A percentile compares a stretch with the other conserved stretches of the same genome.
Evolutionary conservation across 192 early-diverging fungal genomes (phyloP).

Genomic region (Backusella sp.): DNA sequence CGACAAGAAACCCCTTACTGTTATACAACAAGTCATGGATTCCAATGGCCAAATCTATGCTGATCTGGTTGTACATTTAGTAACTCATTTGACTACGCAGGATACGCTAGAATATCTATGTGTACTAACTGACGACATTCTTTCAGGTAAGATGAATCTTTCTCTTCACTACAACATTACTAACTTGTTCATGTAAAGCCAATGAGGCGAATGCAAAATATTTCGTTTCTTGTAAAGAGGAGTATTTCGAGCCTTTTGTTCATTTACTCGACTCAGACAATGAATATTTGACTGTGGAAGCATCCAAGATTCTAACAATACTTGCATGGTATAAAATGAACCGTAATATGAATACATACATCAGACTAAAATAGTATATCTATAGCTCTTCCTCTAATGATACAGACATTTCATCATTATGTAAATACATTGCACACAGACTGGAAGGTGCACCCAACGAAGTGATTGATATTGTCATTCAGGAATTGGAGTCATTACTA

Average conservation of each 20-base stretch:
- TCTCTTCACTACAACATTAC: neutral
- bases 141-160: conserved; percentile 35
- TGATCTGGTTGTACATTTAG: conserved; percentile 65
- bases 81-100: conserved; percentile 71
- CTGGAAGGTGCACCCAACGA: conserved; percentile 44
- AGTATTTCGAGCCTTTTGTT: conserved; percentile 46
- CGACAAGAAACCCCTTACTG: conserved; percentile 48
- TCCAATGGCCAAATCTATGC: conserved; percentile 52
- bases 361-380: neutral
- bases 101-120: conserved; percentile 91
- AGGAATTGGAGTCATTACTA: conserved; percentile 77
- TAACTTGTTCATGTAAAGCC: conserved; percentile 27
- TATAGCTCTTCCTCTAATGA: neutral
- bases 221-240: conserved; percentile 36
- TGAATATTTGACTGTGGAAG: conserved; percentile 82
- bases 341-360: no score
- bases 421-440: conserved; percentile 46
- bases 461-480: conserved; percentile 81
- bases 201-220: conserved; percentile 45
- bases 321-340: conserved; percentile 51
- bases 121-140: conserved; percentile 79
- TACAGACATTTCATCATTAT: neutral
- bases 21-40: conserved; percentile 41
- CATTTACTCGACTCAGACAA: conserved; percentile 75
- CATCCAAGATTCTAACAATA: conserved; percentile 77